These are phyloP conservation scores for Geotrichum fermentans DNA, from an alignment of 1,139 yeast species.

Conservation along the genomic window DNA sequence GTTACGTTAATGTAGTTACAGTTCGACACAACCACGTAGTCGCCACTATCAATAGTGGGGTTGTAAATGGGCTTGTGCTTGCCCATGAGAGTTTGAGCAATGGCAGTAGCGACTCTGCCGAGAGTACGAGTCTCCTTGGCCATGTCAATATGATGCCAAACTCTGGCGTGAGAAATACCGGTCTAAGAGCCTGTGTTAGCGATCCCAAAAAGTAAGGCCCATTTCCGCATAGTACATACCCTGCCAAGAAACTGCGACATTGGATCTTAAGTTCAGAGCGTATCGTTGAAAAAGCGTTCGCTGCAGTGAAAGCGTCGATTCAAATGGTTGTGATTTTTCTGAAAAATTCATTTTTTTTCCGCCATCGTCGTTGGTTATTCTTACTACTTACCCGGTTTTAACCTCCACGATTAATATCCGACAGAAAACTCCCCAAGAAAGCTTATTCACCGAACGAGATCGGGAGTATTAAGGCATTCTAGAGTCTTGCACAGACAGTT, in stretches of 20 bases:
- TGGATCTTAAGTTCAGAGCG: background rate
- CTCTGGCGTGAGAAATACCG: constrained; percentile 71
- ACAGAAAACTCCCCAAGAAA: too few relatives aligned
- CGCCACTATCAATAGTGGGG: constrained; percentile 79
- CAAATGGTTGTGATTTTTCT: background rate
- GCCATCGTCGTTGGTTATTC: background rate
- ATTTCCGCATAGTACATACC: constrained; percentile 26
- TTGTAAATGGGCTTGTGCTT: constrained; percentile 86
- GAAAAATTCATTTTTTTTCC: background rate
- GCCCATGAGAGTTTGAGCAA: constrained; percentile 85
- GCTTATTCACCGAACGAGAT: too few relatives aligned
- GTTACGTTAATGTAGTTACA: constrained; percentile 75
- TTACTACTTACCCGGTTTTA: constrained; percentile 1
- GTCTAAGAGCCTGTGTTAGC: constrained; percentile 38
- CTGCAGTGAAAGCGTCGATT: background rate
- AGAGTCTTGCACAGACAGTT: too few relatives aligned
- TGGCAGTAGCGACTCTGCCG: constrained; percentile 87
- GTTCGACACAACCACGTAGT: constrained; percentile 93
- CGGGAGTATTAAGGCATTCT: too few relatives aligned
- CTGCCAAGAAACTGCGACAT: constrained; percentile 42
- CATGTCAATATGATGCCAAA: constrained; percentile 95
- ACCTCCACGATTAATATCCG: background rate
- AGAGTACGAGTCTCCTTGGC: constrained; percentile 78
- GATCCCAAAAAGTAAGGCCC: background rate
- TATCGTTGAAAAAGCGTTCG: background rate